phyloP scores from a whole-genome alignment of 768 basidiomycete species.

The Agrocybe praecox region DNA sequence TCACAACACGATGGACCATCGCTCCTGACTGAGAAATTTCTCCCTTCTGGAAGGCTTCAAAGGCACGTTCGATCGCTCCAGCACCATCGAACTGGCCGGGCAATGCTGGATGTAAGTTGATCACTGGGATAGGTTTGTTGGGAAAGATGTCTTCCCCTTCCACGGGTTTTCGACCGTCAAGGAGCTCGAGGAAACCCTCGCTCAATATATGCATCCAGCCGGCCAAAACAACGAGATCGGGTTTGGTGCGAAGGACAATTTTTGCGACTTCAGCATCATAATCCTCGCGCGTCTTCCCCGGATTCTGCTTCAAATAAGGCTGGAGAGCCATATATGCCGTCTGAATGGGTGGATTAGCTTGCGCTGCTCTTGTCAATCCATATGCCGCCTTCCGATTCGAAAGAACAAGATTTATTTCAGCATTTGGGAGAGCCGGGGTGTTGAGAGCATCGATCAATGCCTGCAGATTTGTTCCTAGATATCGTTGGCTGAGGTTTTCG shows the following conservation, averaged over 20 bases:
- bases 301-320: constrained; percentile 75
- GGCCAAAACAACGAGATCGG: constrained; percentile 91
- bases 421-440: constrained; percentile 71
- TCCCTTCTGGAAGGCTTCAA: constrained; percentile 83
- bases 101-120: constrained; percentile 96
- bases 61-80: constrained; percentile 88
- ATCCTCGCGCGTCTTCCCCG: constrained; percentile 74
- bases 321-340: constrained; percentile 84
- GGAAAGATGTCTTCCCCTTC: constrained; percentile 33
- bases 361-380: constrained; percentile 80
- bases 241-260: constrained; percentile 60
- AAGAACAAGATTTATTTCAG: constrained; percentile 77
- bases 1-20: constrained; percentile 94
- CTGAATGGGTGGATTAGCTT: constrained; percentile 75
- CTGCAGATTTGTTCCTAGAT: constrained; percentile 90
- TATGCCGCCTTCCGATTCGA: constrained; percentile 93
- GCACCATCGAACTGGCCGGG: constrained; percentile 97
- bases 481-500: constrained; percentile 2
- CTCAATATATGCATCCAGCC: constrained; percentile 99
- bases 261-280: constrained; percentile 85
- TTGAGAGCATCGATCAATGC: constrained; percentile 89
- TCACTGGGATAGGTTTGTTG: constrained; percentile 64
- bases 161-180: constrained; percentile 44
- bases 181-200: constrained; percentile 73
- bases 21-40: constrained; percentile 79